Percentiles rank a stretch among this genome's conserved stretches.
Evolutionary conservation across 345 rosid genomes (phyloP).

Genomic region (Rhizophora mangle): DNA sequence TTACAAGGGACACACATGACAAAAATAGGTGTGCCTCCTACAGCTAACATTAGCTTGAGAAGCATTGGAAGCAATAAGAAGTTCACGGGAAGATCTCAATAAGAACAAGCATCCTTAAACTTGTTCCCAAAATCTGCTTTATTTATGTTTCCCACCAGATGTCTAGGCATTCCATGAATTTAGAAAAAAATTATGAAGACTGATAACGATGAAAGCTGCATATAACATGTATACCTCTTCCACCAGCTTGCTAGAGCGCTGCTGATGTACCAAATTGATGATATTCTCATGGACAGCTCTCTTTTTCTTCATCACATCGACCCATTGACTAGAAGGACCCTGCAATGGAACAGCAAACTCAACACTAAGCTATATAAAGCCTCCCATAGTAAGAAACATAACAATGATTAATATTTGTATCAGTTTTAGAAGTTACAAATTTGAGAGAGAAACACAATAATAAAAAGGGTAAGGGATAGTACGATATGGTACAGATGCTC

Average conservation of each 20-base stretch:
- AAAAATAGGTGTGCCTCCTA: too few species aligned
- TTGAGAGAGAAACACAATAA: slow-evolving; percentile 1
- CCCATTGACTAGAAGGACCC: slow-evolving; percentile 75
- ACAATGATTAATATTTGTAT: neutral
- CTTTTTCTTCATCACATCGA: slow-evolving; percentile 91
- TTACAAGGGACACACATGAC: too few species aligned
- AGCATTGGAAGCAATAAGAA: neutral
- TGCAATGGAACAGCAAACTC: slow-evolving; percentile 29
- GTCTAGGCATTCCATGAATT: neutral
- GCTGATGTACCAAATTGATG: slow-evolving; percentile 63
- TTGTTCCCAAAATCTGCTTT: neutral
- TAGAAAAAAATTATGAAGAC: neutral
- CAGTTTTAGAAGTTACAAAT: neutral
- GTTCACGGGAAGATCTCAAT: neutral
- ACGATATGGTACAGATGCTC: neutral
- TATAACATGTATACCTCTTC: slow-evolving; percentile 46
- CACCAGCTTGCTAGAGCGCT: slow-evolving; percentile 42
- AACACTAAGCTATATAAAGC: neutral
- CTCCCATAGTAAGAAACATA: neutral
- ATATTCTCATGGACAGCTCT: slow-evolving; percentile 77
- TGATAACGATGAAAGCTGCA: neutral
- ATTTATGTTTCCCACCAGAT: neutral
- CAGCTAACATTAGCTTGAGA: too few species aligned
- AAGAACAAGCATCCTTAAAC: neutral
- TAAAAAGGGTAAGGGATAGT: neutral